These are phyloP conservation scores for Poa annua DNA, from an alignment of 176 grass and related monocot genomes.

Conservation along the genomic window DNA sequence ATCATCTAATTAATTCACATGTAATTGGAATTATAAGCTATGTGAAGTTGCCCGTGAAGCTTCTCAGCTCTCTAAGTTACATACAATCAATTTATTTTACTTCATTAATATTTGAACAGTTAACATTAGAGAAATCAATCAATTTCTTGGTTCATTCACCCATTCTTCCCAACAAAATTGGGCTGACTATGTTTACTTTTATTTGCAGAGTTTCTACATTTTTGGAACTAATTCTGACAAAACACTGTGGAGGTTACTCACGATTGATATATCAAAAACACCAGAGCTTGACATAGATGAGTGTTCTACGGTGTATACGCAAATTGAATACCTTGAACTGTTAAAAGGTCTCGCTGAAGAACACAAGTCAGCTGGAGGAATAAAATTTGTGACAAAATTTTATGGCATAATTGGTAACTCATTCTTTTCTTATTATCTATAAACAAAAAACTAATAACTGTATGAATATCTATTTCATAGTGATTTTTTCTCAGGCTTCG, in stretches of 20 bases:
- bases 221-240: slow-evolving; percentile 69
- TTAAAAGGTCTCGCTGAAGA: slow-evolving; percentile 65
- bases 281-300: slow-evolving; percentile 72
- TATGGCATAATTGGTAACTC: slow-evolving; percentile 87
- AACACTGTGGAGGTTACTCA: slow-evolving; percentile 74
- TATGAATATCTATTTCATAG: slow-evolving; percentile 24
- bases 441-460: background rate
- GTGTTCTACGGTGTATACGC: slow-evolving; percentile 69
- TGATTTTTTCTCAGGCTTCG: slow-evolving; percentile 63
- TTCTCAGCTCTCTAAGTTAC: background rate
- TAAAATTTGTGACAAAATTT: slow-evolving; percentile 87
- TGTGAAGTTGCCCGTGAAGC: background rate
- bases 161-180: slow-evolving; percentile 16
- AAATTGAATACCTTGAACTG: slow-evolving; percentile 57
- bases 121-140: background rate
- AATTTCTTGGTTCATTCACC: slow-evolving; percentile 8
- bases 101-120: background rate
- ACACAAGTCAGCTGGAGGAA: slow-evolving; percentile 64
- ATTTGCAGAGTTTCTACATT: slow-evolving; percentile 76
- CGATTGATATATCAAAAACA: slow-evolving; percentile 70
- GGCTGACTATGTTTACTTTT: slow-evolving; percentile 32
- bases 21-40: background rate
- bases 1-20: background rate
- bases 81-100: background rate
- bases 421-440: background rate